A percentile compares a stretch with the other conserved stretches of the same genome.
phyloP scores from a whole-genome alignment of 1,139 yeast species.

The Yamadazyma oceani region DNA sequence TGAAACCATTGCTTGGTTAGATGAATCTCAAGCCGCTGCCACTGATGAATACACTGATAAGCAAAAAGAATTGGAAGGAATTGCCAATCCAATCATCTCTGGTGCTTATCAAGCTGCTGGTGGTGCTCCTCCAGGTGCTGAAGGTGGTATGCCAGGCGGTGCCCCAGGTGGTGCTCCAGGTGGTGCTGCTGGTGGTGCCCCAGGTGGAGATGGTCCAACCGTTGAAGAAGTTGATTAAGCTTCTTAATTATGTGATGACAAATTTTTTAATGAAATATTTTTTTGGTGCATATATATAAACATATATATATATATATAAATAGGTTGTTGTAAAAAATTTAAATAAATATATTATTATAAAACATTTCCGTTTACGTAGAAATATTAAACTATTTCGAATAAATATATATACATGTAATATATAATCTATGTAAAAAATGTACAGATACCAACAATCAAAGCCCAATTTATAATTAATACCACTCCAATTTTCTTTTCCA shows the following conservation, averaged over 20 bases:
- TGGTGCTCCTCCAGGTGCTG: conserved; percentile 27
- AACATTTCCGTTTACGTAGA: too few relatives aligned
- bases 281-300: conserved; percentile 1
- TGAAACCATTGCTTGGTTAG: conserved; percentile 52
- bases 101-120: conserved; percentile 62
- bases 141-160: conserved; percentile 30
- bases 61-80: conserved; percentile 63
- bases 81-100: conserved; percentile 66
- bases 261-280: background rate
- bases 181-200: conserved; percentile 29
- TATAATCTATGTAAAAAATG: conserved; percentile 3
- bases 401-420: background rate
- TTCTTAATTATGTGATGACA: background rate
- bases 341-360: background rate
- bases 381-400: background rate
- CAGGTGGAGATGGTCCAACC: conserved; percentile 59
- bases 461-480: conserved; percentile 58
- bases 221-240: conserved; percentile 70
- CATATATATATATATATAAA: background rate
- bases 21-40: conserved; percentile 50
- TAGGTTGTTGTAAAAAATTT: background rate
- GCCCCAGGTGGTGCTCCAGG: conserved; percentile 40
- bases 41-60: conserved; percentile 58
- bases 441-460: conserved; percentile 43
- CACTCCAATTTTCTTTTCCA: conserved; percentile 58